Base-by-base conservation (phyloP, 768 basidiomycete genomes). In the Boletus reticuloceps region DNA sequence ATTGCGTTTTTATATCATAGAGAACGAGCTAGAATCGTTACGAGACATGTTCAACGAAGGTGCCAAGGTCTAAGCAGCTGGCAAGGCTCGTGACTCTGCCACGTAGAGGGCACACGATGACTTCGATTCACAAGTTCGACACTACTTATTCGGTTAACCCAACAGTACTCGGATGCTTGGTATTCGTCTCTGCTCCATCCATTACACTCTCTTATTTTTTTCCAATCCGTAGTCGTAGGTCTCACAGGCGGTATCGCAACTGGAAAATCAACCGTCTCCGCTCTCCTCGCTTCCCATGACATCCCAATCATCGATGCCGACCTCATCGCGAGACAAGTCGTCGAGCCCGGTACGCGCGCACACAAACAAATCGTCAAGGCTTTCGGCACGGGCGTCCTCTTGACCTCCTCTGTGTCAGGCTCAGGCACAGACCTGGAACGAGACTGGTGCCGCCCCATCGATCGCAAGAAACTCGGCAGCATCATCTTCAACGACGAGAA, bases 191-290 rank as follows among this genome's bases (percentile, higher is more conserved):
- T 47, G 16, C 29, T 51, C 17, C 29, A 5, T 10, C 14, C 40
- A 13, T 25, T 1, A 25, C 38, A 16, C 6, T 13, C 27, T 37
- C 51, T 44, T 12, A 62, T 38, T 5, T 20, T 44, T 34, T 43
- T 51, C 34, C 50, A 22, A 41, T 12, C 5, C 13, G 2, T 8
- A 96, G 95, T 98, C 55, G 82, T 97, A 58, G 96, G 97, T 39
- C 82, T 99, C 20, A 98, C 96, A 29, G 97, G 97, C 9, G 93
- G 95, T 3, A 98, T 99, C 54, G 92, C 94, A 20, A 94, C 94
- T 8, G 94, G 96, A 50, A 99, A 99, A 75, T 97, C 95, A 1
- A 90, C 94, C 13, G 97, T 94, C 12, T 91, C 94, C 0, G 72
- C 74, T 8, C 77, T 94, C 40, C 77, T 98, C 36, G 79, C 80